Conservation (phyloP, 2,329 filamentous ascomycete genomes). For the Fusarium burgessii region DNA sequence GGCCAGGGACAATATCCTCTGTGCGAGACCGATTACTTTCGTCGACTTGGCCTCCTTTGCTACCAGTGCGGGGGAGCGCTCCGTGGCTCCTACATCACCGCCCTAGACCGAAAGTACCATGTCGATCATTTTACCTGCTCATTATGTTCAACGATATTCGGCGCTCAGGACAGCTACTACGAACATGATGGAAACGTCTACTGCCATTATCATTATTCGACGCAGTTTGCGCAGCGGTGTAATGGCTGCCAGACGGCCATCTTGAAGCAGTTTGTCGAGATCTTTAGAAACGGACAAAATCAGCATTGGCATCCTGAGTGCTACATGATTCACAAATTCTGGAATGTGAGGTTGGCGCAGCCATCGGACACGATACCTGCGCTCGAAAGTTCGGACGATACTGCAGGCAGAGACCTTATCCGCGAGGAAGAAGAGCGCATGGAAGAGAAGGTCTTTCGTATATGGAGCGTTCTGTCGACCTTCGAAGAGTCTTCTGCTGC, state of each 20-base stretch:
- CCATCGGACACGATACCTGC: slow-evolving; percentile 64
- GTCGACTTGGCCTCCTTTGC: slow-evolving; percentile 89
- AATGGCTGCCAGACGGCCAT: slow-evolving; percentile 98
- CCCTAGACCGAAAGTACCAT: slow-evolving; percentile 97
- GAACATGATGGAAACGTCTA: slow-evolving; percentile 97
- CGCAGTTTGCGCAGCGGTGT: slow-evolving; percentile 94
- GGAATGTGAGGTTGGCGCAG: slow-evolving; percentile 90
- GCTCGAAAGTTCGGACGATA: slow-evolving; percentile 59
- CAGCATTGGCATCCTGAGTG: slow-evolving; percentile 99
- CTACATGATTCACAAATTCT: slow-evolving; percentile 99
- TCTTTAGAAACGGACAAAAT: slow-evolving; percentile 96
- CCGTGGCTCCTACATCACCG: slow-evolving; percentile 97
- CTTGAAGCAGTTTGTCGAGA: slow-evolving; percentile 98
- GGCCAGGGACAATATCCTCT: slow-evolving; percentile 90
- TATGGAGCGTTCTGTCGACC: slow-evolving; percentile 96
- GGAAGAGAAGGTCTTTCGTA: slow-evolving; percentile 97
- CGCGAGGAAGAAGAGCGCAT: slow-evolving; percentile 90
- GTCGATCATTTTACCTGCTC: slow-evolving; percentile 99
- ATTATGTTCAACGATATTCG: slow-evolving; percentile 96
- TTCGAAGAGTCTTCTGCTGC: slow-evolving; percentile 98
- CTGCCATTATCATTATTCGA: slow-evolving; percentile 99
- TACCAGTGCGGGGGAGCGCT: slow-evolving; percentile 92
- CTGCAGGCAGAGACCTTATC: slow-evolving; percentile 78
- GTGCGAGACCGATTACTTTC: slow-evolving; percentile 98
- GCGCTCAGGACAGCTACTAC: slow-evolving; percentile 98